Conservation (phyloP, 371 early-diverging fungal species). For the Zychaea mexicana region DNA sequence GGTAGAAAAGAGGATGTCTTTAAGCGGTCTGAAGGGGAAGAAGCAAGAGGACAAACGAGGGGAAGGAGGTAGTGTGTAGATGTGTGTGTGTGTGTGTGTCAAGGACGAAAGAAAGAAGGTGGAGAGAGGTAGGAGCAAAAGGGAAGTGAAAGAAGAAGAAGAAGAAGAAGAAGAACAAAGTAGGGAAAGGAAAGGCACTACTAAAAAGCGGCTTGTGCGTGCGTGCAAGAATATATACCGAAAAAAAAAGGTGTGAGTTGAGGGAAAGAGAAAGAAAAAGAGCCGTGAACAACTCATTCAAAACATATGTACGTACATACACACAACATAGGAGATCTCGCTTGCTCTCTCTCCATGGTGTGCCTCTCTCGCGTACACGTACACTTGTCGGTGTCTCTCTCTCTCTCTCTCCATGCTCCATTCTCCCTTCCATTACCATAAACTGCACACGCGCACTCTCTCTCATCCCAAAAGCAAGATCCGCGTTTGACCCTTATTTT, state of each 20-base stretch:
- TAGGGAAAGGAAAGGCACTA: slow-evolving; percentile 7
- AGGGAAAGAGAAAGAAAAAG: neutral
- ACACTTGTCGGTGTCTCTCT: neutral
- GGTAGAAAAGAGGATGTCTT: neutral
- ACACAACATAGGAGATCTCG: slow-evolving; percentile 3
- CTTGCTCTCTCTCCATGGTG: neutral
- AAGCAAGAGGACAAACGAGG: slow-evolving; percentile 9
- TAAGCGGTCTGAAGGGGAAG: neutral
- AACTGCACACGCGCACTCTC: no score
- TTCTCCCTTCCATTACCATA: no score
- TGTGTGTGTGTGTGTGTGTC: no score
- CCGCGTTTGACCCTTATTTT: neutral
- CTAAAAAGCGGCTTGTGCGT: slow-evolving; percentile 15
- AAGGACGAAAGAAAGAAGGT: no score
- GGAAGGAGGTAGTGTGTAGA: no score
- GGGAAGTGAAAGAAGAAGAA: neutral
- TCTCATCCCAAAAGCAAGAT: neutral
- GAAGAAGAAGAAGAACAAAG: neutral
- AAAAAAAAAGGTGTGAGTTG: neutral
- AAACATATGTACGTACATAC: slow-evolving; percentile 14
- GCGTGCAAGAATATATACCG: neutral
- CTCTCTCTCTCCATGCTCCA: no score
- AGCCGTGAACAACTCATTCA: neutral
- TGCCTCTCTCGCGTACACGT: no score
- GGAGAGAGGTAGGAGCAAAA: no score